These are phyloP conservation scores for Trypanosoma rangeli DNA, from an alignment of 208 protist species.

Conservation along the genomic window DNA sequence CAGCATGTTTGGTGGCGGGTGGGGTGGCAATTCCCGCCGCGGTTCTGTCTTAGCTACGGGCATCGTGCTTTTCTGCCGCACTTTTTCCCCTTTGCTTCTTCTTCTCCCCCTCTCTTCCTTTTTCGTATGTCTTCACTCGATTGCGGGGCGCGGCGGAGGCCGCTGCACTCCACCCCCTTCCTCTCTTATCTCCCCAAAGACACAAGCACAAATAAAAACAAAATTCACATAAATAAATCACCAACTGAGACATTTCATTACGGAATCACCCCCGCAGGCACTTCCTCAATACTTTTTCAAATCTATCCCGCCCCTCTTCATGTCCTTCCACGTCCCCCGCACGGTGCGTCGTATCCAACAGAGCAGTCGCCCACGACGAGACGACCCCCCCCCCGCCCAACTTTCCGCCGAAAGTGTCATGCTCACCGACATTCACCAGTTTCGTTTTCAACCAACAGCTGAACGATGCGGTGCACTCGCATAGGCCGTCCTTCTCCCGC, in stretches of 20 bases:
- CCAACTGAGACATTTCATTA: not conserved
- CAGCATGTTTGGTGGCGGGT: conserved; percentile 72
- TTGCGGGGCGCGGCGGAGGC: not conserved
- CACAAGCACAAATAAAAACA: conserved; percentile 11
- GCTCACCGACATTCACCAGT: not conserved
- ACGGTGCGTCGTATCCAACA: not conserved
- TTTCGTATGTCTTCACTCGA: not conserved
- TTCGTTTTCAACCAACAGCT: conserved; percentile 21
- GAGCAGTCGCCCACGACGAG: not conserved
- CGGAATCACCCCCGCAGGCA: not conserved
- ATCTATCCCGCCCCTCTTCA: not conserved
- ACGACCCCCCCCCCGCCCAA: not conserved
- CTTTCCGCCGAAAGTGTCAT: not conserved
- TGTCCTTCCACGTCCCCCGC: not conserved
- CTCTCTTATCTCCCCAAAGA: not conserved
- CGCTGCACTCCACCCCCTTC: not conserved
- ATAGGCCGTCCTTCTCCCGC: not conserved
- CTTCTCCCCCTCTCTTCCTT: not conserved
- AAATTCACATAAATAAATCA: not conserved
- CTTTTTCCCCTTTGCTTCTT: not conserved
- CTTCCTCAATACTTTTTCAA: no score
- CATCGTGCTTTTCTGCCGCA: not conserved
- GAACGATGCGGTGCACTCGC: conserved; percentile 22
- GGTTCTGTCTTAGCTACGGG: not conserved
- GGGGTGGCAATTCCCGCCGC: conserved; percentile 38